phyloP scores from a whole-genome alignment of 306 rosid species.

The Trichosanthes truncata region DNA sequence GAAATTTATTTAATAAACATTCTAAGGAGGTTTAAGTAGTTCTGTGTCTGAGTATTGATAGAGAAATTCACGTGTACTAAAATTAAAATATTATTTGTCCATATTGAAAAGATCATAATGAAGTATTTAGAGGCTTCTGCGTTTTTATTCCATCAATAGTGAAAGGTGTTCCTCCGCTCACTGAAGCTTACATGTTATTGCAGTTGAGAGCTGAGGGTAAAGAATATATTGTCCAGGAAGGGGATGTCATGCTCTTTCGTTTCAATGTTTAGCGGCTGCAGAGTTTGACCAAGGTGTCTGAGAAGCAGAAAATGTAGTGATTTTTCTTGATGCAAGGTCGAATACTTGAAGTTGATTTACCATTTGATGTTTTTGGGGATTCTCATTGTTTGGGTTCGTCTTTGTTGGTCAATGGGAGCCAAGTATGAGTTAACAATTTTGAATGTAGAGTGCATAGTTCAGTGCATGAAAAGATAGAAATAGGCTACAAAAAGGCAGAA shows the following conservation, averaged over 20 bases:
- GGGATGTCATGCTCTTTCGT: slow-evolving; percentile 93
- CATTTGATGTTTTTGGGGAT: neutral
- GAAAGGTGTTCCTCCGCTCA: neutral
- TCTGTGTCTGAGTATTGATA: neutral
- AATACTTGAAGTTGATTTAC: neutral
- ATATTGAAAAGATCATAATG: neutral
- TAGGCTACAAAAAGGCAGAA: neutral
- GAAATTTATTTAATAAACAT: neutral
- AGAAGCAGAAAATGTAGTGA: neutral
- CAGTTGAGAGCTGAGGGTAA: slow-evolving; percentile 97
- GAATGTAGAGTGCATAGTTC: slow-evolving; percentile 16
- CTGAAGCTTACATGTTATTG: slow-evolving; percentile 18
- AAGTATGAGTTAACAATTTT: slow-evolving; percentile 1
- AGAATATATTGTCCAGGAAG: slow-evolving; percentile 85
- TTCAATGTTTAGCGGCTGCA: slow-evolving; percentile 55
- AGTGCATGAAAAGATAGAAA: neutral
- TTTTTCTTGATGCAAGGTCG: neutral
- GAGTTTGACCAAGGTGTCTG: neutral
- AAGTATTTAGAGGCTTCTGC: neutral
- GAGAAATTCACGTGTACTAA: neutral
- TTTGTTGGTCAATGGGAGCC: neutral
- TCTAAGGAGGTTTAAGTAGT: neutral
- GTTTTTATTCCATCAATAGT: neutral
- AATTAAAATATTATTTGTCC: neutral
- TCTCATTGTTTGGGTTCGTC: neutral